Conservation (phyloP, 371 early-diverging fungal species). For the Globomyces sp. region DNA sequence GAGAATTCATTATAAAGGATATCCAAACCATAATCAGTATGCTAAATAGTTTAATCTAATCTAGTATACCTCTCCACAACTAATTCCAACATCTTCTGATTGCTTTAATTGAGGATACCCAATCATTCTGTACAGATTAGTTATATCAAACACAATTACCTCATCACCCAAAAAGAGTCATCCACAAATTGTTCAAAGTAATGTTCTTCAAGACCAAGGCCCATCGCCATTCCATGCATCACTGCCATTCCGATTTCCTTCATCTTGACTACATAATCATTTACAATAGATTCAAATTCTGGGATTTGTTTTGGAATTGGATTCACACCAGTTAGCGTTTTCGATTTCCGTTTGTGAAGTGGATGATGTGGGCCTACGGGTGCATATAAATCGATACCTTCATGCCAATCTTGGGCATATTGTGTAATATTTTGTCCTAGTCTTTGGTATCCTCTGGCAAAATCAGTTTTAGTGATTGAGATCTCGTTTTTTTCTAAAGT, state of each 20-base stretch:
- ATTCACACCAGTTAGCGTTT: conserved; percentile 38
- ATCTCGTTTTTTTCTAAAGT: conserved; percentile 33
- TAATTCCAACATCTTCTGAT: conserved; percentile 28
- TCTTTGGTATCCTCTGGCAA: conserved; percentile 45
- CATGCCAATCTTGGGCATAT: conserved; percentile 48
- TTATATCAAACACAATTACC: conserved; percentile 1
- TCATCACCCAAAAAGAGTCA: conserved; percentile 45
- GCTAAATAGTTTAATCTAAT: conserved; percentile 1
- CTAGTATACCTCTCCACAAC: conserved; percentile 34
- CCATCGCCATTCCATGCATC: conserved; percentile 47
- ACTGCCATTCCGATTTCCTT: conserved; percentile 30
- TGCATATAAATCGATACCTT: conserved; percentile 43
- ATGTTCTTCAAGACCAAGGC: conserved; percentile 38
- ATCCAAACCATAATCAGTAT: conserved; percentile 40
- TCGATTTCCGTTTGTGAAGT: conserved; percentile 17
- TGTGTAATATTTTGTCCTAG: conserved; percentile 47
- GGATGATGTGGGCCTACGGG: conserved; percentile 30
- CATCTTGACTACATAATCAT: conserved; percentile 37
- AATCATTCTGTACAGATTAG: conserved; percentile 22
- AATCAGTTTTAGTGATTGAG: conserved; percentile 37
- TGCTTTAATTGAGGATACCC: conserved; percentile 40
- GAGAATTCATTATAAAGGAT: no score
- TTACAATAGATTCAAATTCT: conserved; percentile 27
- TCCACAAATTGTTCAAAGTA: conserved; percentile 37
- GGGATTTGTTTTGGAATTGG: conserved; percentile 30